phyloP scores from a whole-genome alignment of 345 rosid genomes.

The Chamaenerion angustifolium region DNA sequence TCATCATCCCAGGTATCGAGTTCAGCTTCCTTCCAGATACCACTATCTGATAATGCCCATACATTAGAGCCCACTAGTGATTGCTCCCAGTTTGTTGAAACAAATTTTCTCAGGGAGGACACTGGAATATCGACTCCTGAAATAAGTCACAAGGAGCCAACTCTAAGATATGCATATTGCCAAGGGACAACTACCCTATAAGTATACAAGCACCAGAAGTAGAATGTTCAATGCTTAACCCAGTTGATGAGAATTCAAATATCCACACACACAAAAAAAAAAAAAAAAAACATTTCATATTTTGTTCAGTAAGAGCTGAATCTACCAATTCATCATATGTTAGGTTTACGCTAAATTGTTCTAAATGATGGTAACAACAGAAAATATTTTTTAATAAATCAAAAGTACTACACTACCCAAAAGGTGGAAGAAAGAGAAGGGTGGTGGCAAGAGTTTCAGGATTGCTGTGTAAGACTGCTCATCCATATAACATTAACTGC shows the following conservation, averaged over 20 bases:
- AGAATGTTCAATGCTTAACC: too few relatives aligned
- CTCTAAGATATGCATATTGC: too few relatives aligned
- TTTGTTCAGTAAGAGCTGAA: too few relatives aligned
- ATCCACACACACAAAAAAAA: too few relatives aligned
- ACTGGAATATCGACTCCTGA: slow-evolving; percentile 70
- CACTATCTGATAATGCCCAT: slow-evolving; percentile 56
- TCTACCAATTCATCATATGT: too few relatives aligned
- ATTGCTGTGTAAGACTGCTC: slow-evolving; percentile 2
- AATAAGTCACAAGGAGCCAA: slow-evolving; percentile 1
- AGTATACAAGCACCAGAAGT: too few relatives aligned
- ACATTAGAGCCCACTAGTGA: slow-evolving; percentile 75
- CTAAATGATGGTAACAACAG: too few relatives aligned
- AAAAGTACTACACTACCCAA: background rate
- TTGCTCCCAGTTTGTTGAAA: slow-evolving; percentile 49
- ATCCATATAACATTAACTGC: slow-evolving; percentile 9
- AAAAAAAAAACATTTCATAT: too few relatives aligned
- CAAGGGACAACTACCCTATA: too few relatives aligned
- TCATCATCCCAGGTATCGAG: slow-evolving; percentile 88
- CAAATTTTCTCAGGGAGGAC: slow-evolving; percentile 58
- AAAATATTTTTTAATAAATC: too few relatives aligned
- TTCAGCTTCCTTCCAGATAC: slow-evolving; percentile 78
- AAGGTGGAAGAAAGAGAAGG: background rate
- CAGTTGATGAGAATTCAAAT: too few relatives aligned
- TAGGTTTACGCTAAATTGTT: too few relatives aligned
- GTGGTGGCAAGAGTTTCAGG: background rate